Base-by-base conservation (phyloP, 2,329 filamentous ascomycete genomes). In the Truncatella angustata region DNA sequence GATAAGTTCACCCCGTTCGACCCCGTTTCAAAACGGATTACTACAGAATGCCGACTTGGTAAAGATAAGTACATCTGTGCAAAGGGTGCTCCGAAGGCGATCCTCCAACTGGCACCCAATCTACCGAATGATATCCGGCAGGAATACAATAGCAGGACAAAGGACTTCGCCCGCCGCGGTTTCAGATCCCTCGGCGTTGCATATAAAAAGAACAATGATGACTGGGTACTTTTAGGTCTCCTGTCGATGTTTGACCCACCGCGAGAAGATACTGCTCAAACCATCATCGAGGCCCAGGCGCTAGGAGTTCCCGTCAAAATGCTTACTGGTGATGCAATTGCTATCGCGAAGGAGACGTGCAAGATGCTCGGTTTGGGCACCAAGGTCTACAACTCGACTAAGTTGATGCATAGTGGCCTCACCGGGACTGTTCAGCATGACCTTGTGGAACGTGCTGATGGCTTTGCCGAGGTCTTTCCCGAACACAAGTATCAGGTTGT, bases 161-260 rank as follows among this genome's bases (percentile, higher is more conserved):
- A 82, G 51, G 87, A 90, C 68, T 90, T 91, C 69, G 87, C 87
- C 67, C 82, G 84, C 62, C 84, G 87, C 79, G 87, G 87, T 74
- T 91, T 91, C 83, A 85, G 87, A 67, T 89, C 87, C 51, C 84
- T 91, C 57, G 87, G 87, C 78, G 87, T 91, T 58, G 87, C 86
- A 46, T 86, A 87, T 71, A 86, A 89, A 79, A 87, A 88, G 77
- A 87, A 87, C 71, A 80, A 88, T 63, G 85, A 84, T 69, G 81
- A 79, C 66, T 88, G 87, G 87, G 79, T 86, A 64, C 36, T 50
- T 11, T 23, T 49, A 18, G 34, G 45, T 16, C 45, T 49, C 14
- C 23, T 49, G 77, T 91, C 87, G 65, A 88, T 90, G 84, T 90
- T 90, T 75, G 87, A 90, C 69, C 87, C 87, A 66, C 87, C 87